Percentiles rank a stretch among this genome's conserved stretches.
Conservation (phyloP, 768 basidiomycete genomes). For the Austroboletus festivus region DNA sequence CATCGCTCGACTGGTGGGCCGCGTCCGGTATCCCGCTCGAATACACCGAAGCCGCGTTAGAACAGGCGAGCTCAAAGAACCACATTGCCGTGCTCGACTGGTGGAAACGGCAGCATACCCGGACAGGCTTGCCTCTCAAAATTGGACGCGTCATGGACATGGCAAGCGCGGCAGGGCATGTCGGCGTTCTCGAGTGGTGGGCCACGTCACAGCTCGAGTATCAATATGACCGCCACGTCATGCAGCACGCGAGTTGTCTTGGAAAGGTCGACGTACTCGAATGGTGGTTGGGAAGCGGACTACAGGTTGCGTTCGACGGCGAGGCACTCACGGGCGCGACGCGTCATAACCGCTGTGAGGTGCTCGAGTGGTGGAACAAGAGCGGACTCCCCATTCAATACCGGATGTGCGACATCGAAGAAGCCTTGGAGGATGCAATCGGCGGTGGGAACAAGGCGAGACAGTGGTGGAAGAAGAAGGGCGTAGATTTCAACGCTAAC, state of each 20-base stretch:
- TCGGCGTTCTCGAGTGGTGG: slow-evolving; percentile 84
- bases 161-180: slow-evolving; percentile 76
- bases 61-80: slow-evolving; percentile 75
- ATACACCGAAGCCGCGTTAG: slow-evolving; percentile 78
- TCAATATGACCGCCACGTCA: slow-evolving; percentile 73
- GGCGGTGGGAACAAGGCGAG: slow-evolving; percentile 74
- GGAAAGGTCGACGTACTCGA: slow-evolving; percentile 77
- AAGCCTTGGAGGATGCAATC: slow-evolving; percentile 84
- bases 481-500: slow-evolving; percentile 79
- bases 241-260: slow-evolving; percentile 75
- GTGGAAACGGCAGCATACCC: slow-evolving; percentile 66
- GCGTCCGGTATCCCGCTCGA: slow-evolving; percentile 61
- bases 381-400: slow-evolving; percentile 79
- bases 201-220: slow-evolving; percentile 70
- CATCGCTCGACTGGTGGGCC: slow-evolving; percentile 81
- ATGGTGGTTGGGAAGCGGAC: slow-evolving; percentile 80
- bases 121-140: slow-evolving; percentile 59
- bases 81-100: slow-evolving; percentile 76
- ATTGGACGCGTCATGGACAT: slow-evolving; percentile 84
- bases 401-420: slow-evolving; percentile 89
- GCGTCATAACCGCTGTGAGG: slow-evolving; percentile 74
- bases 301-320: slow-evolving; percentile 76
- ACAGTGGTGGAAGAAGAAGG: slow-evolving; percentile 79
- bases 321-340: slow-evolving; percentile 80
- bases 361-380: slow-evolving; percentile 87